These are phyloP conservation scores for Thielaviopsis punctulata DNA, from an alignment of 2,329 filamentous ascomycete genomes.

Conservation along the genomic window DNA sequence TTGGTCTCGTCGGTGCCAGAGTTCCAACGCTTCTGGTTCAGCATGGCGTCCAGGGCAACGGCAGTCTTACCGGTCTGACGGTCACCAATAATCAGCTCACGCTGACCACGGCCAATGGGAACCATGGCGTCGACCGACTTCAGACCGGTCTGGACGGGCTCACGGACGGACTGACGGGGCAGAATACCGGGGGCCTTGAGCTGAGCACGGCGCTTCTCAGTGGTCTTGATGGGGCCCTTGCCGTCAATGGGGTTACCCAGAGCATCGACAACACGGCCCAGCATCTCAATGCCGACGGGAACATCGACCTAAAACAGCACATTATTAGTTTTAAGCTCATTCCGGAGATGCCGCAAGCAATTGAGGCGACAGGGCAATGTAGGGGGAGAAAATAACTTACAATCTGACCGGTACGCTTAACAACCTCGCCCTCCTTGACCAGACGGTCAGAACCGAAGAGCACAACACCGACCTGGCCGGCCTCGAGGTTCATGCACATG, in stretches of 20 bases:
- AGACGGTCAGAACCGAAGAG: conserved; percentile 99
- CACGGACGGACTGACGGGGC: conserved; percentile 88
- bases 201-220: conserved; percentile 87
- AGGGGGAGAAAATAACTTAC: conserved; percentile 37
- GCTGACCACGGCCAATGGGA: conserved; percentile 97
- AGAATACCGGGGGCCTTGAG: conserved; percentile 98
- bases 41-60: conserved; percentile 90
- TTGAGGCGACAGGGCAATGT: background rate
- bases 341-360: background rate
- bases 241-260: conserved; percentile 98
- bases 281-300: conserved; percentile 78
- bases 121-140: conserved; percentile 99
- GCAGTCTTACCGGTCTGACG: conserved; percentile 99
- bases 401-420: conserved; percentile 99
- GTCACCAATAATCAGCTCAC: conserved; percentile 99
- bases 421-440: conserved; percentile 97
- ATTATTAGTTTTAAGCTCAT: background rate
- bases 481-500: conserved; percentile 99
- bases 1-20: conserved; percentile 67
- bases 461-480: conserved; percentile 99
- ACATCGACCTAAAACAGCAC: conserved; percentile 63
- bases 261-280: conserved; percentile 96
- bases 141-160: conserved; percentile 98
- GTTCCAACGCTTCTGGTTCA: conserved; percentile 99
- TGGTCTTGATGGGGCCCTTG: conserved; percentile 92